Conservation (phyloP, 768 basidiomycete species). For the Solioccasus polychromus region DNA sequence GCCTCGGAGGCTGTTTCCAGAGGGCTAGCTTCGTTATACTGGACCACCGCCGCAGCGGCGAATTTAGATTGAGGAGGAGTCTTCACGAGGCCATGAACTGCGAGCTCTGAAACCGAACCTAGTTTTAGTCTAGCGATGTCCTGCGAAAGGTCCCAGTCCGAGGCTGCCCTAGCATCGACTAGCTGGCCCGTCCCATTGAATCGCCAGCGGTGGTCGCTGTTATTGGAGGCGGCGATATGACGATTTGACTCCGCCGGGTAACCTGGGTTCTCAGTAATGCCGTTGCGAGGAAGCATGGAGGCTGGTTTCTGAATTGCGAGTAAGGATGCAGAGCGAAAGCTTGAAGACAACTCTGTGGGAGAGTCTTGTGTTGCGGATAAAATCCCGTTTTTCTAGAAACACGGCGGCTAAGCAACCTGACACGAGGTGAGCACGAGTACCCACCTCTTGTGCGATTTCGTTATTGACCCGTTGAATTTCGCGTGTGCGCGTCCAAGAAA, state of each 20-base stretch:
- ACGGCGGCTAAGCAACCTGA: constrained; percentile 17
- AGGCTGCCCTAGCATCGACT: constrained; percentile 49
- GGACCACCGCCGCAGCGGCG: constrained; percentile 47
- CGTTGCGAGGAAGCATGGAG: constrained; percentile 49
- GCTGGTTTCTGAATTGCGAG: constrained; percentile 38
- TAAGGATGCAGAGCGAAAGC: constrained; percentile 30
- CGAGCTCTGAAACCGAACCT: constrained; percentile 47
- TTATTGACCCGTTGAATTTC: constrained; percentile 34
- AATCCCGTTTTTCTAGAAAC: constrained; percentile 45
- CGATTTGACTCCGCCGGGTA: constrained; percentile 25
- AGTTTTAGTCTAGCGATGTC: constrained; percentile 74
- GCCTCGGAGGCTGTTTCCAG: constrained; percentile 70
- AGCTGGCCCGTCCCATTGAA: constrained; percentile 62
- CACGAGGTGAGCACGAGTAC: constrained; percentile 26
- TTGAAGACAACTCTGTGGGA: constrained; percentile 33
- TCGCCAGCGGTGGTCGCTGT: constrained; percentile 54
- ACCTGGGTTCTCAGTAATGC: constrained; percentile 19
- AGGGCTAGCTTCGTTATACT: constrained; percentile 65
- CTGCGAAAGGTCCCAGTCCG: constrained; percentile 71
- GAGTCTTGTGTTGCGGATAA: constrained; percentile 40
- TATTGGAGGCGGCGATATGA: constrained; percentile 35
- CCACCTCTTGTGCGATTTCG: constrained; percentile 46
- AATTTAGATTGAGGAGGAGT: constrained; percentile 70
- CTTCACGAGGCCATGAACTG: constrained; percentile 53
- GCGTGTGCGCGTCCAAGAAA: constrained; percentile 50